A percentile compares a stretch with the other conserved stretches of the same genome.
Evolutionary conservation across 2,329 filamentous ascomycete species (phyloP).

Genomic region (Aureobasidium lini): DNA sequence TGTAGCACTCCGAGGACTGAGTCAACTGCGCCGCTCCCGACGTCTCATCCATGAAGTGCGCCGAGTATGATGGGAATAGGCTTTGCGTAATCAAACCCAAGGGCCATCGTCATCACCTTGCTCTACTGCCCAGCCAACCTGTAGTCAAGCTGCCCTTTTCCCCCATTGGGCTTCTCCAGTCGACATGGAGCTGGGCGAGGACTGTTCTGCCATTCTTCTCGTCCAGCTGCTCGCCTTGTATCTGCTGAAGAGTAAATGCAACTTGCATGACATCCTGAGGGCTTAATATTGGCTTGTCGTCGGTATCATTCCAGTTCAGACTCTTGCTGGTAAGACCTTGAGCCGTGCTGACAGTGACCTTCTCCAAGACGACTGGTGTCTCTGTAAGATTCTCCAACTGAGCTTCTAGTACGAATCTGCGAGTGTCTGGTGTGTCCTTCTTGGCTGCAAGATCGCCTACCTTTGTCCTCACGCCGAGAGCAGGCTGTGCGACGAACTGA

Average conservation of each 20-base stretch:
- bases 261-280: conserved; percentile 59
- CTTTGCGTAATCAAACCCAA: conserved; percentile 3
- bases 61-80: neutral
- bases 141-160: conserved; percentile 82
- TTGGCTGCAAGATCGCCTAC: conserved; percentile 52
- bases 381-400: conserved; percentile 94
- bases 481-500: conserved; percentile 88
- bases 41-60: neutral
- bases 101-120: neutral
- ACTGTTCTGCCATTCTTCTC: conserved; percentile 45
- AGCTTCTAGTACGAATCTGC: conserved; percentile 73
- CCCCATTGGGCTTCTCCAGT: conserved; percentile 86
- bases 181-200: conserved; percentile 75
- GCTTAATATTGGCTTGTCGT: conserved; percentile 41
- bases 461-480: conserved; percentile 86
- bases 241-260: conserved; percentile 54
- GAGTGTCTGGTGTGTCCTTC: conserved; percentile 33
- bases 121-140: conserved; percentile 49
- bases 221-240: conserved; percentile 39
- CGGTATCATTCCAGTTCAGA: conserved; percentile 26
- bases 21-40: conserved; percentile 2
- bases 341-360: conserved; percentile 23
- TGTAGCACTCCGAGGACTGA: conserved; percentile 7
- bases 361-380: conserved; percentile 69
- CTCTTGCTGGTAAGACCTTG: conserved; percentile 22